phyloP scores from a whole-genome alignment of 2,329 filamentous ascomycete species.

The Fulvia fulva region DNA sequence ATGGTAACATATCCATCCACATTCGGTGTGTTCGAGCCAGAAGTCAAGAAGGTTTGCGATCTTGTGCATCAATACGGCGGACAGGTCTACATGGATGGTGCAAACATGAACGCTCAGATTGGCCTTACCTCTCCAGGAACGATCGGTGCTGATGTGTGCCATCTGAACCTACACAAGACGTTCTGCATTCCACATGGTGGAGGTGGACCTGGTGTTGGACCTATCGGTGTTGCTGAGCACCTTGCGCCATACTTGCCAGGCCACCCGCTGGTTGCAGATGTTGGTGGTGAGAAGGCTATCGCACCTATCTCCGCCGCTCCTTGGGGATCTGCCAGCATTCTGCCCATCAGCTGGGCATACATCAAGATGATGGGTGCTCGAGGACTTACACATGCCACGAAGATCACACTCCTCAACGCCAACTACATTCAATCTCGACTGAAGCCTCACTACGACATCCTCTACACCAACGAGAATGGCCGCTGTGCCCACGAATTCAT shows the following conservation, averaged over 20 bases:
- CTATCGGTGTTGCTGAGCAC: slow-evolving; percentile 84
- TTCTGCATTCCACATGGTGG: slow-evolving; percentile 98
- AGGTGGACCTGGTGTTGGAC: slow-evolving; percentile 87
- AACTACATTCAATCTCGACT: slow-evolving; percentile 93
- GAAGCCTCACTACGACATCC: slow-evolving; percentile 77
- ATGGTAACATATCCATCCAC: slow-evolving; percentile 98
- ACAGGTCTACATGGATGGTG: slow-evolving; percentile 97
- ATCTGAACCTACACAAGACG: slow-evolving; percentile 96
- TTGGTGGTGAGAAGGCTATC: slow-evolving; percentile 55
- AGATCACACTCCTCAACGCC: slow-evolving; percentile 89
- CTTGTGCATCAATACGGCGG: slow-evolving; percentile 84
- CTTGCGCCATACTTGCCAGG: slow-evolving; percentile 72
- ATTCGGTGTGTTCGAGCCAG: slow-evolving; percentile 89
- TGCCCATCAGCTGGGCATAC: slow-evolving; percentile 93
- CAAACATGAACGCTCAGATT: slow-evolving; percentile 98
- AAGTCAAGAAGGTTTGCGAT: slow-evolving; percentile 78
- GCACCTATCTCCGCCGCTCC: slow-evolving; percentile 75
- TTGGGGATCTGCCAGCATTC: slow-evolving; percentile 84
- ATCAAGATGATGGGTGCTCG: slow-evolving; percentile 86
- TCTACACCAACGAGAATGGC: slow-evolving; percentile 87
- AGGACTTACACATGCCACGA: slow-evolving; percentile 83
- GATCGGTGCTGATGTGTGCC: slow-evolving; percentile 94
- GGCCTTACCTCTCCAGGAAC: slow-evolving; percentile 91
- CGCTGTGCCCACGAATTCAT: slow-evolving; percentile 98
- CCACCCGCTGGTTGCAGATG: slow-evolving; percentile 58